phyloP scores from a whole-genome alignment of 176 grass and related monocot species.

The Saccharum officinarum region DNA sequence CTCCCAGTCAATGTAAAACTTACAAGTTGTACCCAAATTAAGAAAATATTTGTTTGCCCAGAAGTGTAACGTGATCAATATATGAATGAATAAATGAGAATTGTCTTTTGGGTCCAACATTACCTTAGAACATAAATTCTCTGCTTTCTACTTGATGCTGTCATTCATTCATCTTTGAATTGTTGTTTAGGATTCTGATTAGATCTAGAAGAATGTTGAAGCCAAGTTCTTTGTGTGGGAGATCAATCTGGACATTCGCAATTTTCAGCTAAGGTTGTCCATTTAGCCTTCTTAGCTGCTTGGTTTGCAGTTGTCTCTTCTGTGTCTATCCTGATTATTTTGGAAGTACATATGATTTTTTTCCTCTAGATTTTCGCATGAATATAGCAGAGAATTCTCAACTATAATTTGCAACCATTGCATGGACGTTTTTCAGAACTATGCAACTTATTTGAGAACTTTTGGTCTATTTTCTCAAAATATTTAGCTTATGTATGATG shows the following conservation, averaged over 20 bases:
- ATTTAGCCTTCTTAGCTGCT: not conserved
- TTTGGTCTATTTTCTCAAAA: not conserved
- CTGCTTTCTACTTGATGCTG: not conserved
- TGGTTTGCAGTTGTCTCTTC: not conserved
- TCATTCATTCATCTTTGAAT: not conserved
- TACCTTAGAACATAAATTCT: not conserved
- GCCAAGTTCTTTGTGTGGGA: not conserved
- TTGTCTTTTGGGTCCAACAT: not conserved
- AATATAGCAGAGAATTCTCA: not conserved
- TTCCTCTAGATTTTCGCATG: not conserved
- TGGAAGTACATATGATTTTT: not conserved
- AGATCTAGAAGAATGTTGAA: not conserved
- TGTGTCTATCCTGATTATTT: not conserved
- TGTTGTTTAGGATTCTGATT: not conserved
- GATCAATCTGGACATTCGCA: not conserved
- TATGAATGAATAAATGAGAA: not conserved
- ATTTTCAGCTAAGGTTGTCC: not conserved
- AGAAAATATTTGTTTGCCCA: not conserved
- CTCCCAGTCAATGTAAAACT: not conserved
- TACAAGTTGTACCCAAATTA: not conserved
- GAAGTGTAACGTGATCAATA: not conserved
- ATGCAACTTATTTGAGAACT: not conserved
- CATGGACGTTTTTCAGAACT: not conserved
- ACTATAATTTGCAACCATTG: not conserved
- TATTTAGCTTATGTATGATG: not conserved